Evolutionary conservation across 1,139 yeast genomes (phyloP).

Genomic region (Meyerozyma smithsonii): DNA sequence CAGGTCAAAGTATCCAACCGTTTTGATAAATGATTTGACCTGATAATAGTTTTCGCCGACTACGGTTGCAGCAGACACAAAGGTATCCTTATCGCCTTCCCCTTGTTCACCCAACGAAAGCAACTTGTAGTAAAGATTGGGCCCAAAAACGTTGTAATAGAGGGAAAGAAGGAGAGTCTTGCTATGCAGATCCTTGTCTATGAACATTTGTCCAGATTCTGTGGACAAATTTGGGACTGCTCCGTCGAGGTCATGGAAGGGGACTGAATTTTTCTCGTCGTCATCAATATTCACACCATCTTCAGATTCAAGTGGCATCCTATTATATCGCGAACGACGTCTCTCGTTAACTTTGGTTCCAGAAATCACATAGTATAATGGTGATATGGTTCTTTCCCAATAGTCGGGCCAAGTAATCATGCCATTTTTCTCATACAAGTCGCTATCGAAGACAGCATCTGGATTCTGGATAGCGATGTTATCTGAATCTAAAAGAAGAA

Average conservation of each 20-base stretch:
- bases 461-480: conserved; percentile 13
- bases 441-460: conserved; percentile 18
- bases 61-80: conserved; percentile 15
- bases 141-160: conserved; percentile 59
- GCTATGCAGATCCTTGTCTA: conserved; percentile 51
- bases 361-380: conserved; percentile 12
- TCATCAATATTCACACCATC: background rate
- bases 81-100: conserved; percentile 35
- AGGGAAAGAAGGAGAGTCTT: conserved; percentile 46
- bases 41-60: conserved; percentile 44
- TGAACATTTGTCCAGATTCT: conserved; percentile 58
- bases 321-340: conserved; percentile 2
- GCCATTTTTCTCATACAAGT: conserved; percentile 21
- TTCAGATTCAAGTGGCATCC: background rate
- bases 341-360: conserved; percentile 8
- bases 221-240: conserved; percentile 58
- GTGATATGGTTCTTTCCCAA: conserved; percentile 16
- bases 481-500: conserved; percentile 15
- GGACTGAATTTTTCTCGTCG: conserved; percentile 14
- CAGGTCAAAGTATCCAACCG: conserved; percentile 7
- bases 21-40: conserved; percentile 28
- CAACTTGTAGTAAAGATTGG: conserved; percentile 48
- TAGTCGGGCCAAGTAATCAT: conserved; percentile 17
- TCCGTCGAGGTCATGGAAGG: conserved; percentile 51
- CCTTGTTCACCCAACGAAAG: conserved; percentile 59